Evolutionary conservation across 805 yeast species (phyloP), one percentile per base, ranked within the genome.

Genomic region (Saccharomyces jurei): DNA sequence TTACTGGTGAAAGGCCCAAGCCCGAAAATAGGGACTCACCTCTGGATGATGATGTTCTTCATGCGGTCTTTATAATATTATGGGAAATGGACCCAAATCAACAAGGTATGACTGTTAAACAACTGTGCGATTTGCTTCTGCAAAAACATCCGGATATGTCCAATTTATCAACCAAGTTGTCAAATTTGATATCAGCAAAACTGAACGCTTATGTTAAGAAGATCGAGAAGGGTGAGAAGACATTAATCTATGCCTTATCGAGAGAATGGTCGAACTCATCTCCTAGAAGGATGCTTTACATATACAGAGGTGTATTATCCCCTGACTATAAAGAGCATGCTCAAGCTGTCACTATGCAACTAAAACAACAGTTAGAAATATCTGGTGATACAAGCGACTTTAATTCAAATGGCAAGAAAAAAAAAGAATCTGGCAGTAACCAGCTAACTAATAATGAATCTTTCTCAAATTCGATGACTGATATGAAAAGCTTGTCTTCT

Each of bases 201-300:
- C 74, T 87, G 61, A 87, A 87, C 67, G 94, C 94, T 21, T 87
- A 87, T 65, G 94, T 87, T 49, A 87, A 87, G 67, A 80, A 91
- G 63, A 87, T 87, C 30, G 95, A 87, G 66, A 87, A 87, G 65
- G 94, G 94, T 60, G 95, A 87, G 67, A 77, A 82, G 57, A 78
- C 81, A 47, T 75, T 87, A 63, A 79, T 79, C 54, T 87, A 87
- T 68, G 89, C 92, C 21, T 72, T 87, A 47, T 83, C 89, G 0
- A 80, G 96, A 71, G 94, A 87, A 69, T 87, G 96, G 96, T 92
- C 95, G 2, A 92, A 87, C 68, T 89, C 92, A 17, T 83, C 89
- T 2, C 96, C 96, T 51, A 84, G 87, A 64, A 78, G 96, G 74
- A 87, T 87, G 96, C 90, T 87, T 28, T 87, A 87, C 64, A 90